Conservation (phyloP, 2,329 filamentous ascomycete species). For the Fusarium graminum region DNA sequence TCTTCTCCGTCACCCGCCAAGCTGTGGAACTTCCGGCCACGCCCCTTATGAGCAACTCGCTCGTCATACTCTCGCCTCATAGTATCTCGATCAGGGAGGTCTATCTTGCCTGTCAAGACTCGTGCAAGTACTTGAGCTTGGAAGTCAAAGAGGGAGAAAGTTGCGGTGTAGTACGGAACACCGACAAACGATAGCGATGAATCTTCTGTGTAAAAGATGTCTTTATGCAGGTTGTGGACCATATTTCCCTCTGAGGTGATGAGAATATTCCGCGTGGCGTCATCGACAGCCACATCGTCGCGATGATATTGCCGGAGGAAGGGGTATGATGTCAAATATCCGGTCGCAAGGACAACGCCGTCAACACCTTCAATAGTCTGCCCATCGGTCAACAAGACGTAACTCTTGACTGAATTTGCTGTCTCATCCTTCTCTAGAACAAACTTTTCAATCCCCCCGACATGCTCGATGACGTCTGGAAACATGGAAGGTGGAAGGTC, state of each 20-base stretch:
- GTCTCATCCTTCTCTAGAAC: slow-evolving; percentile 31
- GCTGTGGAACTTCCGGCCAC: slow-evolving; percentile 47
- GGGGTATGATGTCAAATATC: slow-evolving; percentile 76
- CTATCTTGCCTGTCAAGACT: slow-evolving; percentile 64
- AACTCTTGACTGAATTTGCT: slow-evolving; percentile 58
- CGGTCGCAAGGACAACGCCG: slow-evolving; percentile 73
- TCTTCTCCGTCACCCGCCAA: slow-evolving; percentile 41
- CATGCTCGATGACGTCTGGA: slow-evolving; percentile 64
- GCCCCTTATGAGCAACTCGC: slow-evolving; percentile 32
- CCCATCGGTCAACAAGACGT: slow-evolving; percentile 66
- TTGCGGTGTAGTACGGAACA: slow-evolving; percentile 74
- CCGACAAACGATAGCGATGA: slow-evolving; percentile 74
- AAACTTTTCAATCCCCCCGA: slow-evolving; percentile 65
- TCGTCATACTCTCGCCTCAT: slow-evolving; percentile 45
- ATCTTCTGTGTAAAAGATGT: slow-evolving; percentile 79
- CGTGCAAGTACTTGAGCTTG: slow-evolving; percentile 73
- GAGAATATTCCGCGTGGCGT: slow-evolving; percentile 66
- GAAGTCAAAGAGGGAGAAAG: slow-evolving; percentile 78
- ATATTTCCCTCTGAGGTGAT: slow-evolving; percentile 73
- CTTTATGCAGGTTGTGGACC: slow-evolving; percentile 75
- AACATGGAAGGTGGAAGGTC: slow-evolving; percentile 68
- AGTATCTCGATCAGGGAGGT: slow-evolving; percentile 1
- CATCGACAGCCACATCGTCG: slow-evolving; percentile 54
- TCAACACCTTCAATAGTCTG: slow-evolving; percentile 67
- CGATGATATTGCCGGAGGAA: slow-evolving; percentile 68